A percentile compares a stretch with the other conserved stretches of the same genome.
Evolutionary conservation across 2,329 filamentous ascomycete genomes (phyloP).

Genomic region (Macrophomina pseudophaseolina): DNA sequence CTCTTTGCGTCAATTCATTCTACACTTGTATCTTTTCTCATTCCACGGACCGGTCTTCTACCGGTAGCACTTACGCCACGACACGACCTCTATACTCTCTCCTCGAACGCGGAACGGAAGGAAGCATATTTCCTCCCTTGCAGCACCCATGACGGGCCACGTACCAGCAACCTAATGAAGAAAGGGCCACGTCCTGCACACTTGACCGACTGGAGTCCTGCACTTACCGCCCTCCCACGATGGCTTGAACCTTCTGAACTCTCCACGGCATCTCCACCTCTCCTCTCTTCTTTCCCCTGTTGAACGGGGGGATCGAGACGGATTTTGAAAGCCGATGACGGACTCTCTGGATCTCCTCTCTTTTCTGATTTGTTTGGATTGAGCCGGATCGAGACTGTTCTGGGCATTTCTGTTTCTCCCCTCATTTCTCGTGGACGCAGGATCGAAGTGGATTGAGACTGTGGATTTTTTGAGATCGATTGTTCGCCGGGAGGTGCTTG

Average conservation of each 20-base stretch:
- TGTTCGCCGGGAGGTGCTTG: background rate
- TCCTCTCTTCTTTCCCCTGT: background rate
- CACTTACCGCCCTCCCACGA: background rate
- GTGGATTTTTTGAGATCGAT: slow-evolving; percentile 4
- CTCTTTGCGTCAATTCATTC: too few species aligned
- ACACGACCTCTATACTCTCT: background rate
- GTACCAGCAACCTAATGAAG: background rate
- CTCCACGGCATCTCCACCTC: slow-evolving; percentile 10
- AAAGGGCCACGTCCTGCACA: background rate
- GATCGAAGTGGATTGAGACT: slow-evolving; percentile 10
- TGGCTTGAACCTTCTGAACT: background rate
- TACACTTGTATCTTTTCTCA: background rate
- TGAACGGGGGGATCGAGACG: background rate
- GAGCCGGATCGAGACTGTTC: slow-evolving; percentile 2
- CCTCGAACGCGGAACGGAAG: background rate
- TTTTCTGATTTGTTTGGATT: background rate
- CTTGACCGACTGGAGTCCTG: background rate
- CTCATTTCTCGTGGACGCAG: too few species aligned
- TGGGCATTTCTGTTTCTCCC: slow-evolving; percentile 6
- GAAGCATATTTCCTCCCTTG: background rate
- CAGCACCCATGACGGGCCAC: background rate
- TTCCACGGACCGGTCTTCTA: background rate
- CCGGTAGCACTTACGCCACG: background rate
- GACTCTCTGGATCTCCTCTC: background rate
- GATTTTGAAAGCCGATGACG: background rate